Conservation (phyloP, 1,284 basidiomycete species). For the Grifola frondosa region DNA sequence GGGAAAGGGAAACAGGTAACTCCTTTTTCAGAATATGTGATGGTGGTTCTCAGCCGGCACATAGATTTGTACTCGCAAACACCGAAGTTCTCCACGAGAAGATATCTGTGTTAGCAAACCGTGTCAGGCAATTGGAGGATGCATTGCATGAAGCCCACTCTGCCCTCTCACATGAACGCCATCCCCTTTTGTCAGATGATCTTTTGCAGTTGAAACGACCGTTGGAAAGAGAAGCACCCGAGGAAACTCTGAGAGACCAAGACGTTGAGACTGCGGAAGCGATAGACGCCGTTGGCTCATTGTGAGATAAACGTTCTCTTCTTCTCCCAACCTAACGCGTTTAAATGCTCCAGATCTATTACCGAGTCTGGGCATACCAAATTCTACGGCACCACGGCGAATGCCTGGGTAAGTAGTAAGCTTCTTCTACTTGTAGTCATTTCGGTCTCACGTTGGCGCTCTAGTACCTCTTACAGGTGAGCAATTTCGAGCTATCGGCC, state of each 20-base stretch:
- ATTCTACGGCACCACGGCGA: slow-evolving; percentile 65
- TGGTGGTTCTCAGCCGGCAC: neutral
- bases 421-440: slow-evolving; percentile 3
- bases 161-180: slow-evolving; percentile 43
- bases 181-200: slow-evolving; percentile 59
- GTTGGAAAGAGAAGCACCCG: slow-evolving; percentile 45
- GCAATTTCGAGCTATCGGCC: slow-evolving; percentile 13
- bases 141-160: slow-evolving; percentile 54
- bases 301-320: slow-evolving; percentile 41
- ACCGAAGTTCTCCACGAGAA: slow-evolving; percentile 68
- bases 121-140: slow-evolving; percentile 65
- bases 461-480: slow-evolving; percentile 40
- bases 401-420: slow-evolving; percentile 56
- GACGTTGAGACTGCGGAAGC: slow-evolving; percentile 46
- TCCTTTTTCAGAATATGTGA: neutral
- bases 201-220: slow-evolving; percentile 64
- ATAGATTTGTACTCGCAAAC: slow-evolving; percentile 66
- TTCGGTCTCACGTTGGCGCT: slow-evolving; percentile 11
- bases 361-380: slow-evolving; percentile 58
- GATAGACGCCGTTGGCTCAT: slow-evolving; percentile 62
- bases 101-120: slow-evolving; percentile 55
- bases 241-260: slow-evolving; percentile 31
- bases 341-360: slow-evolving; percentile 45
- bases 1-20: slow-evolving; percentile 67
- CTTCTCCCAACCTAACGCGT: slow-evolving; percentile 10